A percentile compares a stretch with the other conserved stretches of the same genome.
phyloP scores from a whole-genome alignment of 257 asterid genomes.

The Verbascum thapsus region DNA sequence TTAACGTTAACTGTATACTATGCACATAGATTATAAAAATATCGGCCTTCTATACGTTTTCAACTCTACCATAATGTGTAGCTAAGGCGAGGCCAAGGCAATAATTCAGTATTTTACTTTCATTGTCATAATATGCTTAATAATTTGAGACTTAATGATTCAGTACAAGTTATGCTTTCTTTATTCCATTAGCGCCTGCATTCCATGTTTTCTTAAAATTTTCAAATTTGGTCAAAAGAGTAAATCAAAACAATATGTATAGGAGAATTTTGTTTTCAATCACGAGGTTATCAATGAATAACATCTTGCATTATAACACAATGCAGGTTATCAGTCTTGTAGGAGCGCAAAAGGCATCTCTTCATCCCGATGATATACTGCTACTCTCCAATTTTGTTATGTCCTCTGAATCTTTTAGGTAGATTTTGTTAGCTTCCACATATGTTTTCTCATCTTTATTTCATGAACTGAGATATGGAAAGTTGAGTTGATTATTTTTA shows the following conservation, averaged over 20 bases:
- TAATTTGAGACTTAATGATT: slow-evolving; percentile 8
- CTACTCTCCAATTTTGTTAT: slow-evolving; percentile 85
- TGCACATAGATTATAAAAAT: slow-evolving; percentile 1
- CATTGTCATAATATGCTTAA: neutral
- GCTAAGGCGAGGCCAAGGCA: slow-evolving; percentile 1
- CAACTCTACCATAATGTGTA: neutral
- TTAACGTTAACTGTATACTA: slow-evolving; percentile 13
- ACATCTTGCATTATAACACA: slow-evolving; percentile 35
- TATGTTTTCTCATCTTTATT: slow-evolving; percentile 4
- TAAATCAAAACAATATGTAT: neutral
- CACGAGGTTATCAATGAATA: slow-evolving; percentile 18
- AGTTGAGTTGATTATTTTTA: slow-evolving; percentile 13
- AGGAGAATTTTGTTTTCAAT: neutral
- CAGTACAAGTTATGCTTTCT: neutral
- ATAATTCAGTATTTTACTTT: neutral
- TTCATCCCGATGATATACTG: slow-evolving; percentile 93
- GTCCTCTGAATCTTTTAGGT: slow-evolving; percentile 97
- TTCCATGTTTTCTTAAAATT: neutral
- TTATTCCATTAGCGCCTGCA: neutral
- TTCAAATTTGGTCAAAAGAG: neutral
- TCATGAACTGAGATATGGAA: slow-evolving; percentile 19
- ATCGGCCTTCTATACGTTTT: slow-evolving; percentile 9
- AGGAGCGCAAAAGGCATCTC: slow-evolving; percentile 92
- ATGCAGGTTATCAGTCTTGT: slow-evolving; percentile 95
- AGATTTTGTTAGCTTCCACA: slow-evolving; percentile 26